A percentile compares a stretch with the other conserved stretches of the same genome.
Evolutionary conservation across 495 filamentous ascomycete species (phyloP).

Genomic region (Penicillium pulvis): DNA sequence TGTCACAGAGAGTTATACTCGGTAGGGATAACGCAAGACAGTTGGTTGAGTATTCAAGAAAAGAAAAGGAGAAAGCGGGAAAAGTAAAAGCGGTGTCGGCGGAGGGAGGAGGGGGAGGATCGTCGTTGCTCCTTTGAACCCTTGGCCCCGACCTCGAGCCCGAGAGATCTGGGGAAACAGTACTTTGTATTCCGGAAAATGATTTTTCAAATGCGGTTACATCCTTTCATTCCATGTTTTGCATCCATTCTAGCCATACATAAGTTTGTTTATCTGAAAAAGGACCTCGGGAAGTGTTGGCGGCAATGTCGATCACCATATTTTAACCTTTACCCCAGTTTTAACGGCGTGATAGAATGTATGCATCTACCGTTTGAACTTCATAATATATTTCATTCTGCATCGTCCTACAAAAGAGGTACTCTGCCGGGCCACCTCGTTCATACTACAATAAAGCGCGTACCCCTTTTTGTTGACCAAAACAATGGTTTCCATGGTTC

Average conservation of each 20-base stretch:
- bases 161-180: not conserved
- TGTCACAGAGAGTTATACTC: not conserved
- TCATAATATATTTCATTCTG: not conserved
- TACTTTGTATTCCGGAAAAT: not conserved
- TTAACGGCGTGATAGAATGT: not conserved
- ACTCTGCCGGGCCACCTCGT: no score
- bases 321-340: conserved; percentile 15
- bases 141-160: not conserved
- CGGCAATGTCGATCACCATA: conserved; percentile 10
- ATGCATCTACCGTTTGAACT: not conserved
- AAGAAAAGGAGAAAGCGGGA: conserved; percentile 31
- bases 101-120: conserved; percentile 22
- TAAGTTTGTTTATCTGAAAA: not conserved
- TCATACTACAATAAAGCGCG: not conserved
- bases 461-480: conserved; percentile 18
- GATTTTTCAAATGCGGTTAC: not conserved
- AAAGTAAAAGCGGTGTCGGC: conserved; percentile 31
- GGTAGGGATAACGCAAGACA: conserved; percentile 12
- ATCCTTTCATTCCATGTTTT: not conserved
- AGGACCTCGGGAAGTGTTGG: not conserved
- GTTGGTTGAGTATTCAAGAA: conserved; percentile 15
- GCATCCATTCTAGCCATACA: not conserved
- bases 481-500: conserved; percentile 27
- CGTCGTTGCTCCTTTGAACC: conserved; percentile 22
- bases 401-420: no score